Evolutionary conservation across 441 rosid species (phyloP).

Genomic region (Mallotus repandus): DNA sequence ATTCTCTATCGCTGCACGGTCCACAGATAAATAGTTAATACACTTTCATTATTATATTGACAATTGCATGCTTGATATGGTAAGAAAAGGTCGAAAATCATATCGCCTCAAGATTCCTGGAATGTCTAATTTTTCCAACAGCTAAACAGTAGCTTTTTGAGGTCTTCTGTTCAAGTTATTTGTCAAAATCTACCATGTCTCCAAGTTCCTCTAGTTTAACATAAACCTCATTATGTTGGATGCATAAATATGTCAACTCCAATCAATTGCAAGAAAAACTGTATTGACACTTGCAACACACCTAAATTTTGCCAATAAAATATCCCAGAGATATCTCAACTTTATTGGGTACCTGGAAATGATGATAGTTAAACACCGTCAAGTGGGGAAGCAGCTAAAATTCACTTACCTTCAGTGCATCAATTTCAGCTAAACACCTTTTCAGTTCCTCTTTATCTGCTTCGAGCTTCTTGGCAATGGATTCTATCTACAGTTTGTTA

Average conservation of each 20-base stretch:
- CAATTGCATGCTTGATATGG: neutral
- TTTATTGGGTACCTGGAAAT: neutral
- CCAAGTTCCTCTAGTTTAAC: neutral
- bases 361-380: neutral
- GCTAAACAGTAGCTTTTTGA: neutral
- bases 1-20: neutral
- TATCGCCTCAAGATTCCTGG: no score
- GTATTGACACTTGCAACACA: neutral
- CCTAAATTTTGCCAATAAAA: neutral
- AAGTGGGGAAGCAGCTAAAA: slow-evolving; percentile 9
- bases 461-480: slow-evolving; percentile 57
- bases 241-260: neutral
- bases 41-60: neutral
- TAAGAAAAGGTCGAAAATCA: neutral
- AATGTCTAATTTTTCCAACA: neutral
- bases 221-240: neutral
- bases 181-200: neutral
- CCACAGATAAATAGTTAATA: neutral
- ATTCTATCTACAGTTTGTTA: slow-evolving; percentile 46
- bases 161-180: neutral
- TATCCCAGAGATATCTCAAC: neutral
- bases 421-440: slow-evolving; percentile 65
- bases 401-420: slow-evolving; percentile 60
- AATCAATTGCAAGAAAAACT: neutral
- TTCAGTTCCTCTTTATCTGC: slow-evolving; percentile 57